phyloP scores from a whole-genome alignment of 2,329 filamentous ascomycete genomes.

The Penicillium janthinellum region DNA sequence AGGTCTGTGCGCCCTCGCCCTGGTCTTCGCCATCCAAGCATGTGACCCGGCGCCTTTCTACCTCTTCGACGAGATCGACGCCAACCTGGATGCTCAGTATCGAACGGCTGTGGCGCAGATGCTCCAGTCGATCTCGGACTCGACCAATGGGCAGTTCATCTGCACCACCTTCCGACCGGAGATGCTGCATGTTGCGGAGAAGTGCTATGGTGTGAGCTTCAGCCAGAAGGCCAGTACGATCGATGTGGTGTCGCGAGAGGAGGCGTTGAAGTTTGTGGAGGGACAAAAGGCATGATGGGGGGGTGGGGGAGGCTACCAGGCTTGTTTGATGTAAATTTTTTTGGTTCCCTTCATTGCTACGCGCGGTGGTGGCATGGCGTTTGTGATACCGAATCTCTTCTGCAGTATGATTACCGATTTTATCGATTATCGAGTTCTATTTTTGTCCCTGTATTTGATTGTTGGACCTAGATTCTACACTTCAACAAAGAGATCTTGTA shows the following conservation, averaged over 20 bases:
- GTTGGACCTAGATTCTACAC: too few relatives aligned
- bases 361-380: constrained; percentile 19
- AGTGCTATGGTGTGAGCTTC: constrained; percentile 94
- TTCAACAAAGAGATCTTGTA: too few relatives aligned
- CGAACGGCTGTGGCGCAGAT: constrained; percentile 91
- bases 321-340: constrained; percentile 10
- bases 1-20: constrained; percentile 93
- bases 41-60: constrained; percentile 98
- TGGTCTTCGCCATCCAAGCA: constrained; percentile 98
- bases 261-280: constrained; percentile 91
- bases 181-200: constrained; percentile 92
- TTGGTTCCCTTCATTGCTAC: constrained; percentile 11
- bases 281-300: constrained; percentile 62
- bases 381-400: constrained; percentile 23
- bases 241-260: constrained; percentile 82
- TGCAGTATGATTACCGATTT: neutral
- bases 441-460: too few relatives aligned
- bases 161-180: constrained; percentile 98
- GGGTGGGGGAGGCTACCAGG: neutral
- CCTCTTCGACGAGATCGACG: constrained; percentile 98
- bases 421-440: neutral
- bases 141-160: constrained; percentile 77
- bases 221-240: constrained; percentile 93
- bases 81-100: constrained; percentile 97
- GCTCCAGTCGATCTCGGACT: constrained; percentile 71